phyloP scores from a whole-genome alignment of 805 yeast genomes.

The Nakazawaea ambrosiae region DNA sequence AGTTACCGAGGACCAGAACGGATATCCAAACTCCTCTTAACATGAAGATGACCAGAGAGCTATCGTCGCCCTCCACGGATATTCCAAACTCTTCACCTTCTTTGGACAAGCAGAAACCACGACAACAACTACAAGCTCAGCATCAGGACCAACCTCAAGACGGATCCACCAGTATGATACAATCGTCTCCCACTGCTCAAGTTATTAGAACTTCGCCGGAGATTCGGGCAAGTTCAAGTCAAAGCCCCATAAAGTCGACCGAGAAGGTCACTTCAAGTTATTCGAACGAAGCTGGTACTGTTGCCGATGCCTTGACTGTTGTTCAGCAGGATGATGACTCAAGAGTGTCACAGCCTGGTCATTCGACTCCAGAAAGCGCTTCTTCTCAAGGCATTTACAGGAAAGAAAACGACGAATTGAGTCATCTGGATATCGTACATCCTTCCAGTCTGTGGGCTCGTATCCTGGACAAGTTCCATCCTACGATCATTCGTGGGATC shows the following conservation, averaged over 20 bases:
- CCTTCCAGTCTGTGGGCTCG: slow-evolving; percentile 13
- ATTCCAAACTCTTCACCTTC: slow-evolving; percentile 8
- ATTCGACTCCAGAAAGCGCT: too few relatives aligned
- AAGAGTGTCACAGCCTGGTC: too few relatives aligned
- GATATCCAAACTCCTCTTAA: too few relatives aligned
- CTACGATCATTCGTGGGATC: slow-evolving; percentile 8
- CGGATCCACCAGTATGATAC: not conserved
- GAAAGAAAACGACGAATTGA: not conserved
- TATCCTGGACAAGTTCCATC: slow-evolving; percentile 9
- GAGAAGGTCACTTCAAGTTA: not conserved
- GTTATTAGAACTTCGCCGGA: too few relatives aligned
- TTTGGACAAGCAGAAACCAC: not conserved
- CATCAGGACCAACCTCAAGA: too few relatives aligned
- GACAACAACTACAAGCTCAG: too few relatives aligned
- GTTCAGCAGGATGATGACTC: too few relatives aligned
- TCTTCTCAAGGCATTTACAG: too few relatives aligned
- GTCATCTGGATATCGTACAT: slow-evolving; percentile 1
- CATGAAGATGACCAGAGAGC: too few relatives aligned
- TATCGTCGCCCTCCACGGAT: too few relatives aligned
- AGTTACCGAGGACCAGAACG: not conserved
- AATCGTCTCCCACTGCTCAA: not conserved
- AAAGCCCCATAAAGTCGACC: not conserved
- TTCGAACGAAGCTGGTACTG: not conserved
- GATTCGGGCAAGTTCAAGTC: not conserved
- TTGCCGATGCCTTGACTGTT: too few relatives aligned